Percentiles rank a stretch among this genome's conserved stretches.
Conservation (phyloP, 805 yeast genomes). For the Ogataea sp. region DNA sequence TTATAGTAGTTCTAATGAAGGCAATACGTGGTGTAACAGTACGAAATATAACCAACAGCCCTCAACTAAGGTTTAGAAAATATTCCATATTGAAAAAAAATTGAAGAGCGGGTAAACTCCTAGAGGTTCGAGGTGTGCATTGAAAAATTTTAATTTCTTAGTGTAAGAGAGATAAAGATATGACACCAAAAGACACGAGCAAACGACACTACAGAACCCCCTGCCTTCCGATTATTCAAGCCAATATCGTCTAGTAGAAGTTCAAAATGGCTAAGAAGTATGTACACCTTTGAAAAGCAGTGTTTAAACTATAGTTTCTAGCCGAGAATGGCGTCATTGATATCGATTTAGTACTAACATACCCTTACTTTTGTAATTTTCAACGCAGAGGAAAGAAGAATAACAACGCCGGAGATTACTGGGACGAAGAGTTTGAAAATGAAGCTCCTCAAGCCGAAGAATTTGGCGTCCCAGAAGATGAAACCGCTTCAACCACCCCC, state of each 20-base stretch:
- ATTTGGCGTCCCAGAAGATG: constrained; percentile 32
- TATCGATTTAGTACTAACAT: too few species aligned
- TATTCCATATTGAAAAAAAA: neutral
- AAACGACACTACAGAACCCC: too few species aligned
- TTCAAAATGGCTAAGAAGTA: constrained; percentile 43
- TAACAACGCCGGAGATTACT: constrained; percentile 60
- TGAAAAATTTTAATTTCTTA: constrained; percentile 13
- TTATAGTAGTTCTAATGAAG: too few species aligned
- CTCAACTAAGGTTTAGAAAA: too few species aligned
- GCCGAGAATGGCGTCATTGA: too few species aligned
- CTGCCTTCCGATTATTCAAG: too few species aligned
- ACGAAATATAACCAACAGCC: too few species aligned
- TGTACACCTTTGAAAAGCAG: too few species aligned
- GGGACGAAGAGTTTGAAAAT: constrained; percentile 68
- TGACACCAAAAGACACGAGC: constrained; percentile 2
- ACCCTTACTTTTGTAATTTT: neutral
- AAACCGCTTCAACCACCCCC: constrained; percentile 18
- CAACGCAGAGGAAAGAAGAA: constrained; percentile 50
- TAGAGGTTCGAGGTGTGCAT: constrained; percentile 10
- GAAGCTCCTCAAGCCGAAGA: constrained; percentile 49
- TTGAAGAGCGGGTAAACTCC: constrained; percentile 7
- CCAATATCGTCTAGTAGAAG: too few species aligned
- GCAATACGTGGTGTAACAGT: too few species aligned
- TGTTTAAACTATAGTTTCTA: too few species aligned
- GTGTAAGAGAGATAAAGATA: too few species aligned